Evolutionary conservation across 1,139 yeast species (phyloP).

Genomic region (Kodamaea derodonti): DNA sequence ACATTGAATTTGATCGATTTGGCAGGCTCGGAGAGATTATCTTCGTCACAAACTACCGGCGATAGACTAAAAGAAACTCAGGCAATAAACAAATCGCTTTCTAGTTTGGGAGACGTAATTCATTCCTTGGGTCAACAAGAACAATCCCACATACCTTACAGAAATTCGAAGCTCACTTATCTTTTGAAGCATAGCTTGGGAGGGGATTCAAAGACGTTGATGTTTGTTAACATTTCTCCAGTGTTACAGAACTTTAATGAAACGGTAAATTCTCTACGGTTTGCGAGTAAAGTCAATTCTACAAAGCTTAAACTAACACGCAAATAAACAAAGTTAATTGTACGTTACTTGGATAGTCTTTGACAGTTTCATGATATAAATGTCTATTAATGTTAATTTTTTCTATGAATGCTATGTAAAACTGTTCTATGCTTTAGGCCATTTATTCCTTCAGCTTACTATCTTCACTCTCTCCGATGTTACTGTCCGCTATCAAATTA

Average conservation of each 20-base stretch:
- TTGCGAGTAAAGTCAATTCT: constrained; percentile 78
- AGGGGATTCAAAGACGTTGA: constrained; percentile 83
- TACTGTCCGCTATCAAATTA: constrained; percentile 9
- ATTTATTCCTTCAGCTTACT: too few species aligned
- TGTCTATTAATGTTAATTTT: too few species aligned
- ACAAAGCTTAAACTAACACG: constrained; percentile 44
- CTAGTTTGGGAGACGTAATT: constrained; percentile 89
- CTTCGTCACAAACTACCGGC: constrained; percentile 73
- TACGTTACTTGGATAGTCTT: too few species aligned
- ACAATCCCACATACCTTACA: constrained; percentile 43
- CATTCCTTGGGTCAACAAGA: constrained; percentile 53
- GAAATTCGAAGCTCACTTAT: constrained; percentile 69
- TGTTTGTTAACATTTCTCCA: constrained; percentile 91
- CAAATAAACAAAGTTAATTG: too few species aligned
- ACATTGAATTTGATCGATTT: constrained; percentile 72
- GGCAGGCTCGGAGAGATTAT: constrained; percentile 88
- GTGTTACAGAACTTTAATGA: constrained; percentile 60
- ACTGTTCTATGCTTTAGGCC: too few species aligned
- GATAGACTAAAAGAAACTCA: constrained; percentile 84
- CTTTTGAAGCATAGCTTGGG: constrained; percentile 78
- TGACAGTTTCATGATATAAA: too few species aligned
- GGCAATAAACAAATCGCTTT: constrained; percentile 82
- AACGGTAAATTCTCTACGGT: constrained; percentile 78
- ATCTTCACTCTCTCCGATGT: too few species aligned
- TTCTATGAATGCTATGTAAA: too few species aligned